These are phyloP conservation scores for Trichoderma sp. DNA, from an alignment of 2,329 filamentous ascomycete species.

Conservation along the genomic window DNA sequence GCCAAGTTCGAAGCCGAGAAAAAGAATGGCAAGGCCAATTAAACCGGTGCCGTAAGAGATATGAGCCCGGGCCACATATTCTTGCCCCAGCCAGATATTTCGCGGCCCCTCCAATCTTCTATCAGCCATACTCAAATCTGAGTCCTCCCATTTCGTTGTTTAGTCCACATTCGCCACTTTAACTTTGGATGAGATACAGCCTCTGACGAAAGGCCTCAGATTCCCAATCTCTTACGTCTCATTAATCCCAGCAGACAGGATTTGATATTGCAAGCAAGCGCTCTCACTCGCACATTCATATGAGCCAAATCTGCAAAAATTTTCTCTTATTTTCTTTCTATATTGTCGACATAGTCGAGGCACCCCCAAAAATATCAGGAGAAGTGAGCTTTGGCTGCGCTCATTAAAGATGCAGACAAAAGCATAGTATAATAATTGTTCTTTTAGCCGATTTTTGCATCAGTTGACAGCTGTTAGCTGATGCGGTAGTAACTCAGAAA, in stretches of 20 bases:
- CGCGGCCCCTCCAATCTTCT: not conserved
- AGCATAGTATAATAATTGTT: conserved; percentile 11
- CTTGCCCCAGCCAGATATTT: not conserved
- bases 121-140: not conserved
- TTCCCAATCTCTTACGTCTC: conserved; percentile 1
- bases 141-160: not conserved
- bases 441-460: conserved; percentile 4
- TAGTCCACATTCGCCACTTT: not conserved
- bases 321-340: not conserved
- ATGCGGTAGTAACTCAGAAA: conserved; percentile 5
- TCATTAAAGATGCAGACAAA: conserved; percentile 11
- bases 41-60: conserved; percentile 29
- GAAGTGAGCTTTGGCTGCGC: not conserved
- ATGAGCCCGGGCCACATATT: not conserved
- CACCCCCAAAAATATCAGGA: conserved; percentile 12
- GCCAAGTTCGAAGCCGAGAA: conserved; percentile 70
- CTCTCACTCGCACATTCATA: conserved; percentile 15
- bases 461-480: conserved; percentile 17
- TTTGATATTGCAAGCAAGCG: conserved; percentile 26
- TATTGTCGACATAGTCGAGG: not conserved
- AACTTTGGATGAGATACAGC: not conserved
- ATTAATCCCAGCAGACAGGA: not conserved
- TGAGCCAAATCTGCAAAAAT: conserved; percentile 10
- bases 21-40: conserved; percentile 58
- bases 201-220: conserved; percentile 4